Base-by-base conservation (phyloP, 1,139 yeast species). In the Meyerozyma carpophila region DNA sequence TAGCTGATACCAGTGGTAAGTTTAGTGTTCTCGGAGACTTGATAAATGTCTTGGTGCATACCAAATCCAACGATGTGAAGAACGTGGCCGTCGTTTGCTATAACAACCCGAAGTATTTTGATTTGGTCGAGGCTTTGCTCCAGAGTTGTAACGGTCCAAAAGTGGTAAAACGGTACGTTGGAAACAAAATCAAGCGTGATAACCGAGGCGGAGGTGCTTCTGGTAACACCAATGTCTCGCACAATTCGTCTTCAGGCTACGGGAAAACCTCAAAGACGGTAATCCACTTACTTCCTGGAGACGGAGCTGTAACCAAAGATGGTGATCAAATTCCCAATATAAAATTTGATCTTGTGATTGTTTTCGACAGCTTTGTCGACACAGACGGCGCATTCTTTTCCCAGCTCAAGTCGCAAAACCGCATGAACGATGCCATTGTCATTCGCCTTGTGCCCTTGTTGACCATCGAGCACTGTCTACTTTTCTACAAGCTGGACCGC, bases 1-100 rank as follows among this genome's bases (percentile, higher is more conserved):
- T 91, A 43, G 85, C 85, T 10, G 91, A 84, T 42, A 83, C 94
- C 4, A 84, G 95, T 58, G 97, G 97, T 25, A 91, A 90, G 59
- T 90, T 90, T 63, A 74, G 74, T 47, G 87, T 84, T 1, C 64
- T 89, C 47, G 75, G 73, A 44, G 86, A 84, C 58, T 60, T 84
- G 44, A 57, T 83, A 37, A 70, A 70, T 44, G 77, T 79, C 7
- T 58, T 70, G 8, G 57, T 66, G 13, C 57, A 43, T 47, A 52
- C 85, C 77, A 1, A 65, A 78, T 43, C 76, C 77, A 26, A 68
- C 3, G 72, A 74, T 47, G 51, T 55, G n/a, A 67, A 65, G 48
- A 59, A 63, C 41, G 56, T 73, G 11, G 77, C 64, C 0, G 50
- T 73, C 1, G 65, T 72, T 5, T 62, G 69, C 68, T 63, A 65